Percentiles rank a stretch among this genome's conserved stretches.
Evolutionary conservation across 176 grass and related monocot genomes (phyloP).

Genomic region (Elymus sibiricus): DNA sequence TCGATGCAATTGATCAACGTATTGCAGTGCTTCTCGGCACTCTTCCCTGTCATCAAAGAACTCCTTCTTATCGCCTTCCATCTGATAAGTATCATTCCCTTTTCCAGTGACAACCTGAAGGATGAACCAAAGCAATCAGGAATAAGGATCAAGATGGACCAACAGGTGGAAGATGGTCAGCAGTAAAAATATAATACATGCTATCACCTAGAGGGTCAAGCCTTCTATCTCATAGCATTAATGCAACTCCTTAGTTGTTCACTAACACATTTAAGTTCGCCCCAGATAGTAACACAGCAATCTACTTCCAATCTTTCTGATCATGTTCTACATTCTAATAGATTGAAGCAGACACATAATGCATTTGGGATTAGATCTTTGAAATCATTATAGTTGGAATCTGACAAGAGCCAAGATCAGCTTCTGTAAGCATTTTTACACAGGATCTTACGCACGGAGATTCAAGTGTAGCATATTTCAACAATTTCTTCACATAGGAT

Average conservation of each 20-base stretch:
- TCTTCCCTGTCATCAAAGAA: conserved; percentile 99
- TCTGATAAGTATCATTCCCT: conserved; percentile 79
- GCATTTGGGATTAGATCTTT: neutral
- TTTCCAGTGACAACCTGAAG: conserved; percentile 92
- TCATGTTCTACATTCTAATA: neutral
- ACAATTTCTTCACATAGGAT: neutral
- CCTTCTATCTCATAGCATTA: conserved; percentile 8
- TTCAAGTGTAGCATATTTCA: neutral
- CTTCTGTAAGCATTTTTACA: conserved; percentile 3
- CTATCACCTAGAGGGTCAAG: neutral
- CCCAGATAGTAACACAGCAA: neutral
- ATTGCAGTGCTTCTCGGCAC: conserved; percentile 91
- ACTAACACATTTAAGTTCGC: neutral
- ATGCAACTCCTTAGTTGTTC: neutral
- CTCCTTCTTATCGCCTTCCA: conserved; percentile 83
- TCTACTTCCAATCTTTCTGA: neutral
- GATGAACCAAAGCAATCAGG: conserved; percentile 2
- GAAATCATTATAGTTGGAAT: neutral
- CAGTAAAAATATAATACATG: neutral
- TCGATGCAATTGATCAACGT: conserved; percentile 82
- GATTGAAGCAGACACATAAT: neutral
- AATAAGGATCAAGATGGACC: conserved; percentile 11
- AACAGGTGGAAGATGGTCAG: neutral
- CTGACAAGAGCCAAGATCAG: neutral
- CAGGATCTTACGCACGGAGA: neutral